Conservation (phyloP, 1,284 basidiomycete genomes). For the Trichosporon ovoides region DNA sequence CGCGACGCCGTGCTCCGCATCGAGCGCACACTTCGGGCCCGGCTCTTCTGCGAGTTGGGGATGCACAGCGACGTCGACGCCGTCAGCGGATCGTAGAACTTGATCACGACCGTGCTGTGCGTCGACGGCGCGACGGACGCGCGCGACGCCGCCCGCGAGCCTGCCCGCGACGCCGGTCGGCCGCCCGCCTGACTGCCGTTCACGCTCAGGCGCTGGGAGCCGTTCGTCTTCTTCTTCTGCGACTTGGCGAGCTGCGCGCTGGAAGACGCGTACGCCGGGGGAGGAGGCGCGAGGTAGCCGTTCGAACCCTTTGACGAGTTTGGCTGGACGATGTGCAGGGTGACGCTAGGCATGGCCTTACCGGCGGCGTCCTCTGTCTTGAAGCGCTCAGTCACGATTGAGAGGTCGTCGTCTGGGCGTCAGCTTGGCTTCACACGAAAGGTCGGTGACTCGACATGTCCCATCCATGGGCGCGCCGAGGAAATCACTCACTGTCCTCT, state of each 20-base stretch:
- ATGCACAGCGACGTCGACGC: conserved; percentile 14
- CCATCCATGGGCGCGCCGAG: background rate
- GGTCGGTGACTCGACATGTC: background rate
- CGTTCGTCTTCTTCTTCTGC: conserved; percentile 6
- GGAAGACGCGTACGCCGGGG: conserved; percentile 8
- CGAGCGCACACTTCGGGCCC: conserved; percentile 18
- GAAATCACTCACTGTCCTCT: conserved; percentile 44
- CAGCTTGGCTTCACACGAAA: background rate
- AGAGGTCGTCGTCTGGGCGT: conserved; percentile 46
- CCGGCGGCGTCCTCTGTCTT: conserved; percentile 25
- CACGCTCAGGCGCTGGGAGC: background rate
- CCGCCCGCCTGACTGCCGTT: background rate
- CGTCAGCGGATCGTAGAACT: conserved; percentile 4
- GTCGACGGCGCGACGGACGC: conserved; percentile 3
- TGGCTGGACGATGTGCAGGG: conserved; percentile 19
- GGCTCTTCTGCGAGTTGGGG: conserved; percentile 14
- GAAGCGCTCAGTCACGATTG: conserved; percentile 47
- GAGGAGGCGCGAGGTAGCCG: conserved; percentile 7
- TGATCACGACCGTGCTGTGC: background rate
- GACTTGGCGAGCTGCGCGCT: conserved; percentile 5
- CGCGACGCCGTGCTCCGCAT: conserved; percentile 27
- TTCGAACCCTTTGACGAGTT: conserved; percentile 13
- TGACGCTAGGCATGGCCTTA: conserved; percentile 25
- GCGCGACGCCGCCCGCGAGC: background rate
- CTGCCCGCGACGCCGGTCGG: background rate